Conservation (phyloP, 306 rosid species). For the Vigna hirtella region DNA sequence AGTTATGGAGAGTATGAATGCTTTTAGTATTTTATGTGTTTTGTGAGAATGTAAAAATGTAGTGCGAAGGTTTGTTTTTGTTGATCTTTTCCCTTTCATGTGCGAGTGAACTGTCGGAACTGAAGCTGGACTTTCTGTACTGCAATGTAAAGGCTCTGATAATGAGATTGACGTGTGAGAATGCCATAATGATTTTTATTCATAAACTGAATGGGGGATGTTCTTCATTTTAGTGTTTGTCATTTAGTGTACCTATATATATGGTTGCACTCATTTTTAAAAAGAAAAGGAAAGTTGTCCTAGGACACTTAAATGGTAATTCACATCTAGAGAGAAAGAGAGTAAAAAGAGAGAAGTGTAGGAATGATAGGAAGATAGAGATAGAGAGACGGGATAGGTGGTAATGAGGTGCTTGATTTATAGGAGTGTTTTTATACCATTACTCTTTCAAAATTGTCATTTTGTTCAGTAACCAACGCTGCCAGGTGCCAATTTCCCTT, state of each 20-base stretch:
- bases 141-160: slow-evolving; percentile 32
- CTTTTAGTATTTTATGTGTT: slow-evolving; percentile 14
- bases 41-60: neutral
- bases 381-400: neutral
- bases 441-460: neutral
- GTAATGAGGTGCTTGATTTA: neutral
- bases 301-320: neutral
- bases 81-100: neutral
- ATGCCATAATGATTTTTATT: slow-evolving; percentile 17
- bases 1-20: neutral
- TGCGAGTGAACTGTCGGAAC: slow-evolving; percentile 16
- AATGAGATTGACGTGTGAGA: slow-evolving; percentile 19
- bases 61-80: slow-evolving; percentile 9
- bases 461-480: neutral
- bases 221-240: slow-evolving; percentile 2
- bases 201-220: slow-evolving; percentile 6
- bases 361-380: neutral
- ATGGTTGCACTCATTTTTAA: neutral
- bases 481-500: neutral
- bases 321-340: neutral
- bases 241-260: neutral
- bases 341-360: neutral
- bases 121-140: slow-evolving; percentile 12
- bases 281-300: neutral
- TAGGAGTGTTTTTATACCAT: neutral